These are phyloP conservation scores for Populus euphratica DNA, from an alignment of 345 rosid species.

Conservation along the genomic window DNA sequence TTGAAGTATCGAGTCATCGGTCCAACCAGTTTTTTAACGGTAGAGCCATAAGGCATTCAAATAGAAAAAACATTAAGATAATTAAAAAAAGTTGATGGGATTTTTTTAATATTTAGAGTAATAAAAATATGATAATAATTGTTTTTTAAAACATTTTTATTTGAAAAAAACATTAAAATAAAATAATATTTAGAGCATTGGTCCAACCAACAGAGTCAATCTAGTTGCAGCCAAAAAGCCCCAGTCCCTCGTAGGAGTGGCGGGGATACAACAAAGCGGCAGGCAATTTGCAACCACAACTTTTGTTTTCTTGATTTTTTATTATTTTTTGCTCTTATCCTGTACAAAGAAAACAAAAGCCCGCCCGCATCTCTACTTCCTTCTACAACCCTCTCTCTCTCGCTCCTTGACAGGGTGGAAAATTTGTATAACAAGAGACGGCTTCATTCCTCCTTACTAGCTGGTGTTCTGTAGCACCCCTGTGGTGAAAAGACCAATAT, in stretches of 20 bases:
- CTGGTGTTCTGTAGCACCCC: not conserved
- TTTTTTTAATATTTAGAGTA: not conserved
- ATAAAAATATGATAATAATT: no score
- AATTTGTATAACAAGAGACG: not conserved
- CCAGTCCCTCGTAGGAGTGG: not conserved
- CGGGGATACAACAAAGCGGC: slow-evolving; percentile 38
- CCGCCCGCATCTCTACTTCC: slow-evolving; percentile 36
- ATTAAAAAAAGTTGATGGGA: not conserved
- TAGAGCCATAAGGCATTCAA: no score
- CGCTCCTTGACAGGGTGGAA: slow-evolving; percentile 38
- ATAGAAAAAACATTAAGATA: no score
- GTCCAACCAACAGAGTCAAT: not conserved
- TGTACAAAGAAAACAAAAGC: slow-evolving; percentile 25
- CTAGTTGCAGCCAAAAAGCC: slow-evolving; percentile 6
- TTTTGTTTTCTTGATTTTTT: slow-evolving; percentile 30
- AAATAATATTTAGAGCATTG: not conserved
- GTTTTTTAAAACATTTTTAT: no score
- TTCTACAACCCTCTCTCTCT: slow-evolving; percentile 27
- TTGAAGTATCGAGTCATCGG: no score
- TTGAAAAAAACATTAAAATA: no score
- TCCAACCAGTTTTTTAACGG: no score
- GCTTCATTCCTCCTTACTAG: not conserved
- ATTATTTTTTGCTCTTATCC: slow-evolving; percentile 13
- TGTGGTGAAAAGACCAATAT: not conserved
- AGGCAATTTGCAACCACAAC: slow-evolving; percentile 58